Base-by-base conservation (phyloP, 805 yeast genomes). In the Ogataea populi-albae region DNA sequence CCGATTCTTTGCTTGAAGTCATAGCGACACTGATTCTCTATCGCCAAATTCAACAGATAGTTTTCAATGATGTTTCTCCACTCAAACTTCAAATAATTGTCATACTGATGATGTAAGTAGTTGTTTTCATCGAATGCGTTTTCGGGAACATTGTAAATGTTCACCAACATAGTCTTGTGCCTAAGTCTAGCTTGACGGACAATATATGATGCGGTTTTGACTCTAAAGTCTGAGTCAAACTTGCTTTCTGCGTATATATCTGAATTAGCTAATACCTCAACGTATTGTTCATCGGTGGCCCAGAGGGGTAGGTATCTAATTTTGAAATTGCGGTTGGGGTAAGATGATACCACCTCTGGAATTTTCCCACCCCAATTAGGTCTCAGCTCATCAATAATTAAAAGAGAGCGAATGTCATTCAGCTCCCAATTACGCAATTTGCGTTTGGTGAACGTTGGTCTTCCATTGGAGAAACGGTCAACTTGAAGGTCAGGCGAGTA, bases 1-100 rank as follows among this genome's bases (percentile, higher is more conserved):
- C 68, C 59, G 43, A 83, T 71, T 27, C 65, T 63, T 32, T 62
- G 62, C 49, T 76, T 76, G 53, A 77, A 83, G 49, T 83, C 87
- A 23, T 64, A 62, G 15, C 86, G 68, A 47, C 87, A 79, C 54
- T 83, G 87, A 11, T 80, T 77, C 47, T 81, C 87, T 31, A 81
- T 81, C 4, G 77, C 85, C 20, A 81, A 62, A 50, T 77, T 79
- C 23, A 81, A 57, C 23, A 79, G 48, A 49, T 74, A 83, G 57
- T 81, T 82, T 45, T 83, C 91, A 40, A 83, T 78, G 18, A 83
- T 71, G 50, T 81, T 79, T 46, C 89, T 65, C 86, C 88, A 81
- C 54, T 82, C 85, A 17, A 50, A 59, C 37, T 59, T 59, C 20
- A 54, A 48, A 33, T 53, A 61, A 14, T 45, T 42, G 27, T 54